Base-by-base conservation (phyloP, 2,329 filamentous ascomycete species). In the Monilinia polystroma region DNA sequence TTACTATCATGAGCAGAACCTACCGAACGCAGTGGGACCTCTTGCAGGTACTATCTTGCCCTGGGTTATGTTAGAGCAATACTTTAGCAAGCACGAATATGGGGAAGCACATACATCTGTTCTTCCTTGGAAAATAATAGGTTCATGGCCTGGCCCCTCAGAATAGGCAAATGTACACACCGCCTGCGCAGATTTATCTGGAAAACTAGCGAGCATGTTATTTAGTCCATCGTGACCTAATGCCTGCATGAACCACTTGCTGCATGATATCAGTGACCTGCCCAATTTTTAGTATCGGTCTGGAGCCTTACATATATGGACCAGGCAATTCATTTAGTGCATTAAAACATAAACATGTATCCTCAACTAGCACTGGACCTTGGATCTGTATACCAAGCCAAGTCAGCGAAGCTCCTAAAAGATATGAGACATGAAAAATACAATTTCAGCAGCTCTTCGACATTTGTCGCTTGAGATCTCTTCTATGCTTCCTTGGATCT, bases 151-250 rank as follows among this genome's bases (percentile, higher is more conserved):
- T 5, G 93, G 95, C 0, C 94, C 95, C 70, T 88, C 85, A 65
- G 87, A 95, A 80, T 96, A 97, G 32, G 89, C 95, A 79, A 99
- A 99, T 0, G 95, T 99, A 80, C 94, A 97, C 56, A 99, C 91
- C 23, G 95, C 94, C 79, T 96, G 88, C 55, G 93, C 93, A 55
- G 89, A 90, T 79, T 97, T 97, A 80, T 99, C 91, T 38, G 91
- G 84, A 77, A 97, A 97, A 8, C 90, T 92, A 63, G 88, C 89
- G 52, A 99, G 87, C 70, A 99, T 85, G 76, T 94, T 95, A 80
- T 97, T 96, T 67, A 99, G 83, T 18, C 95, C 91, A 59, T 90
- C 81, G 71, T 93, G 92, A 66, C 95, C 95, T 67, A 97, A 83
- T 41, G 87, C 85, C 69, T 90, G 81, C 79, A 99, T 85, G 80